A percentile compares a stretch with the other conserved stretches of the same genome.
Conservation (phyloP, 2,329 filamentous ascomycete genomes). For the Delphinella strobiligena region DNA sequence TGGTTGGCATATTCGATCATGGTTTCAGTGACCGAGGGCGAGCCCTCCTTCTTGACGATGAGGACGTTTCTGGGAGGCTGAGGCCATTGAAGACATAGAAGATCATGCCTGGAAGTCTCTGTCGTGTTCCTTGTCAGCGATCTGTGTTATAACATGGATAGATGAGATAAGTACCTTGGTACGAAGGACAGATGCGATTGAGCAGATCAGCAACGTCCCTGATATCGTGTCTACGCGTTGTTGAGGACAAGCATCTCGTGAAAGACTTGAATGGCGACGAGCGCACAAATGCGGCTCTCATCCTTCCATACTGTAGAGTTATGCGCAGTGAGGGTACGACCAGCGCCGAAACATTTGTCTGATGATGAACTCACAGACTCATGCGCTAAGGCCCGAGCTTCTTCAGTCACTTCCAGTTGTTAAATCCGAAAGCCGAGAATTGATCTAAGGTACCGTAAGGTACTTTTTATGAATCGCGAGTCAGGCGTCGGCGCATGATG, state of each 20-base stretch:
- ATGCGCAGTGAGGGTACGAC: background rate
- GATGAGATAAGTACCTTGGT: slow-evolving; percentile 40
- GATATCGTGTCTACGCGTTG: slow-evolving; percentile 34
- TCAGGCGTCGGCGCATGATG: no score
- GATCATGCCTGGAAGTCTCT: slow-evolving; percentile 47
- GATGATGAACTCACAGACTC: background rate
- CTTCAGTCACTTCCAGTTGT: no score
- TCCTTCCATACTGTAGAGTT: slow-evolving; percentile 16
- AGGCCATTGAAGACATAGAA: slow-evolving; percentile 56
- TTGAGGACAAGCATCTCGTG: slow-evolving; percentile 38
- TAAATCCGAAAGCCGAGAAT: no score
- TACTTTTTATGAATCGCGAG: no score
- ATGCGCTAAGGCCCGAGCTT: no score
- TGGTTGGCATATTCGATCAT: slow-evolving; percentile 53
- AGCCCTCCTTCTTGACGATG: slow-evolving; percentile 54
- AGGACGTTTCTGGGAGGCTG: slow-evolving; percentile 56
- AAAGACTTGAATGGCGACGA: slow-evolving; percentile 11
- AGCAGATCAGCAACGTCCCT: slow-evolving; percentile 40
- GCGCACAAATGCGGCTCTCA: slow-evolving; percentile 18
- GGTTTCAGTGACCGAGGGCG: slow-evolving; percentile 41
- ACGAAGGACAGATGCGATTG: slow-evolving; percentile 48
- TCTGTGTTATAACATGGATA: slow-evolving; percentile 17
- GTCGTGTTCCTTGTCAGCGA: slow-evolving; percentile 14
- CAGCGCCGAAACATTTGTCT: background rate
- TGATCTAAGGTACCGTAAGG: no score